Base-by-base conservation (phyloP, 345 rosid species). In the Zanthoxylum bungeanum region DNA sequence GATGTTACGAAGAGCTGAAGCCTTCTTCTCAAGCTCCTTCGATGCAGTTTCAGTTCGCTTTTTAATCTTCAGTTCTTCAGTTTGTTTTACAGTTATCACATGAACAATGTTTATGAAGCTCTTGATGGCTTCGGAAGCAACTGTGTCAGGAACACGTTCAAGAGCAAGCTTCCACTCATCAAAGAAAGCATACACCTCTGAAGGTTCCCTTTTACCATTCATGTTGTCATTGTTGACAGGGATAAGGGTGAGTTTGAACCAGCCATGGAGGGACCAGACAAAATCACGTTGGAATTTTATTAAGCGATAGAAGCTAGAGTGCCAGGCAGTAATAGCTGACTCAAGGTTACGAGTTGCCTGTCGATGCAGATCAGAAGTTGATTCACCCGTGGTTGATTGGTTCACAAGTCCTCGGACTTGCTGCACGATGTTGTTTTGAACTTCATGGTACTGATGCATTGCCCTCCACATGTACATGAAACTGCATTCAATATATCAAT, bases 121-220 rank as follows among this genome's bases (percentile, higher is more conserved):
- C 84, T 91, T 95, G 82, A 95, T 95, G 70, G 99, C 99, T 82
- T 88, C 99, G 0, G 99, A 95, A 72, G 96, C 98, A 16, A 95
- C 99, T 1, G 93, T 89, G 77, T 95, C 99, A 0, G 99, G 99
- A 33, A 95, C 96, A 14, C 92, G 89, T 42, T 91, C 99, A 24
- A 95, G 89, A 33, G 97, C 87, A 44, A 76, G 89, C 84, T 93
- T 95, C 99, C 99, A 95, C 77, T 92, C 99, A 22, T 95, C 99
- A 16, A 85, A 93, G 77, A 95, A 95, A 33, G 84, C 78, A 75
- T 76, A 89, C 6, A 69, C 88, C 19, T 88, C 89, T 17, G 87
- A 85, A 11, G 69, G 83, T 63, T 87, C 87, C 64, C 57, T 78
- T 30, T 52, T 73, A 36, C 77, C 75, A 72, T 47, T 76, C 7